Conservation (phyloP, 352 stramenopile genomes). For the Peronospora farinosa region DNA sequence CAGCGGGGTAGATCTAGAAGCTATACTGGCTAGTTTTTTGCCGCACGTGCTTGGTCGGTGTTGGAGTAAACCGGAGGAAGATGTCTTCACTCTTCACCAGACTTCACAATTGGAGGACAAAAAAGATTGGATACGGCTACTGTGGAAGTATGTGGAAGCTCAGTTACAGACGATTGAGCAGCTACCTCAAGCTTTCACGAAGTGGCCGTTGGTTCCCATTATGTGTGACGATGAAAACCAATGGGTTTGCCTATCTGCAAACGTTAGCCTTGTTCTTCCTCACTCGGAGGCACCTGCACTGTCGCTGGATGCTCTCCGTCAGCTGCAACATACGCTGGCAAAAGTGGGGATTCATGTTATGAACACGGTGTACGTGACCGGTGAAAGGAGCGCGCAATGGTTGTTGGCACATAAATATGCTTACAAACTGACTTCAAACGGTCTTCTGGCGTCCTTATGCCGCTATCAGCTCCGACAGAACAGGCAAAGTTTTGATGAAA, state of each 20-base stretch:
- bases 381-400: slow-evolving; percentile 41
- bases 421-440: slow-evolving; percentile 42
- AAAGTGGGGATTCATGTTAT: slow-evolving; percentile 43
- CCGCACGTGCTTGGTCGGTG: slow-evolving; percentile 32
- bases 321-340: slow-evolving; percentile 28
- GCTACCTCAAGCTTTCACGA: slow-evolving; percentile 21
- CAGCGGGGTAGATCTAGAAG: slow-evolving; percentile 24
- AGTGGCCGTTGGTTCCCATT: slow-evolving; percentile 46
- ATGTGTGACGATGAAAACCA: slow-evolving; percentile 14
- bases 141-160: slow-evolving; percentile 50
- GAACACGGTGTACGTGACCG: slow-evolving; percentile 35
- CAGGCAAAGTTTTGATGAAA: slow-evolving; percentile 32
- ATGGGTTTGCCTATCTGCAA: slow-evolving; percentile 33
- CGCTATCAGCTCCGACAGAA: slow-evolving; percentile 29
- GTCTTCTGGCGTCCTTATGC: slow-evolving; percentile 35
- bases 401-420: slow-evolving; percentile 35
- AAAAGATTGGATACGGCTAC: slow-evolving; percentile 39
- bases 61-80: slow-evolving; percentile 26
- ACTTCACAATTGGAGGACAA: slow-evolving; percentile 11
- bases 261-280: slow-evolving; percentile 33
- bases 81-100: slow-evolving; percentile 27
- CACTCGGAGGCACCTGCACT: slow-evolving; percentile 11
- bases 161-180: slow-evolving; percentile 27
- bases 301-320: slow-evolving; percentile 9
- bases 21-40: slow-evolving; percentile 37